Evolutionary conservation across 352 stramenopile genomes (phyloP).

Genomic region (Peronospora destructor): DNA sequence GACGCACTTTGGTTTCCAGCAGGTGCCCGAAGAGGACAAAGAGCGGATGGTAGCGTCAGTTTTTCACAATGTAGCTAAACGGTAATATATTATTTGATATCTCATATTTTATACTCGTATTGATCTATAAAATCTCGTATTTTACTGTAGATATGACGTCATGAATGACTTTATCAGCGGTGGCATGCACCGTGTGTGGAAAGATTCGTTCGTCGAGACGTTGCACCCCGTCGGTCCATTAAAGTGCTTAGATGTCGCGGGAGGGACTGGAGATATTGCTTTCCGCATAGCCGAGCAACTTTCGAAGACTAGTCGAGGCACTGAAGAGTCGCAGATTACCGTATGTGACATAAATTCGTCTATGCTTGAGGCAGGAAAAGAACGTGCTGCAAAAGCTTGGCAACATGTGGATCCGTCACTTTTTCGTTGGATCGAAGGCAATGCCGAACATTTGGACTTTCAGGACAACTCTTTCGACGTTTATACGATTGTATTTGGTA

Average conservation of each 20-base stretch:
- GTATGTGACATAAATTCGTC: slow-evolving; percentile 99
- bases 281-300: slow-evolving; percentile 92
- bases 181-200: slow-evolving; percentile 94
- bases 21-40: slow-evolving; percentile 90
- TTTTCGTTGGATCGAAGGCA: slow-evolving; percentile 90
- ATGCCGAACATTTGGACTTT: slow-evolving; percentile 95
- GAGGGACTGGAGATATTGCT: slow-evolving; percentile 97
- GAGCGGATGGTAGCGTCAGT: slow-evolving; percentile 93
- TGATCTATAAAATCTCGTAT: slow-evolving; percentile 1
- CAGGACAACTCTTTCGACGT: slow-evolving; percentile 94
- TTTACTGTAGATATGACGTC: slow-evolving; percentile 83
- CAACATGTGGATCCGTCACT: slow-evolving; percentile 44
- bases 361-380: slow-evolving; percentile 95
- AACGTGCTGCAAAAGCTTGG: slow-evolving; percentile 75
- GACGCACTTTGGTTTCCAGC: slow-evolving; percentile 86
- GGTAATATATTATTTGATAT: slow-evolving; percentile 4
- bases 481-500: slow-evolving; percentile 99
- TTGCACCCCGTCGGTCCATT: slow-evolving; percentile 70
- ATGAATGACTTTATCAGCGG: slow-evolving; percentile 99
- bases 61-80: slow-evolving; percentile 96
- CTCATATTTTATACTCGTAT: neutral
- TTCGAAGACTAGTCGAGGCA: slow-evolving; percentile 25
- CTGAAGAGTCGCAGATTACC: slow-evolving; percentile 75
- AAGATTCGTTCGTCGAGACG: slow-evolving; percentile 93
- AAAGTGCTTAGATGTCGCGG: slow-evolving; percentile 93